Evolutionary conservation across 208 protist species (phyloP), one percentile per base, ranked within the genome.

Genomic region (Crithidia sp.): DNA sequence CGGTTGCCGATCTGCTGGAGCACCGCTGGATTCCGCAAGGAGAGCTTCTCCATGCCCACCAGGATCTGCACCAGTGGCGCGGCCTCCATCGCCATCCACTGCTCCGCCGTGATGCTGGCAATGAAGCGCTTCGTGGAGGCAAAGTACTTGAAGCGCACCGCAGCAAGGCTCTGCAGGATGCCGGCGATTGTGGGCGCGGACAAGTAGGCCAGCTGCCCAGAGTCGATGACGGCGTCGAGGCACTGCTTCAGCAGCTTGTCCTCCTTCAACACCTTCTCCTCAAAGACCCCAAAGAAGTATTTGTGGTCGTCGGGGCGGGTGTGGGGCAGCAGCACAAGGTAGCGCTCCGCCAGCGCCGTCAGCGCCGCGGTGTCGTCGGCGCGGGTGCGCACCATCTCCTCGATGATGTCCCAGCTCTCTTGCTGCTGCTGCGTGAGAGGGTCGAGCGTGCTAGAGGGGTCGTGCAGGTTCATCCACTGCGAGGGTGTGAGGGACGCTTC

Each of bases 211-310:
- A 88, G 76, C 65, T 79, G 69, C 36, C 85, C 84, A 8, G 64
- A 76, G n/a, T 80, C 70, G 6, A 85, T 59, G n/a, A 96, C 53
- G 47, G 77, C 61, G 61, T 90, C 79, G 10, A 96, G 77, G 67
- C 88, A 90, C 69, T 79, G 63, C 72, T 88, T 86, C 47, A 96
- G 81, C 59, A 95, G 45, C 71, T 86, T 83, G 75, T 96, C 92
- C 50, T 93, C 78, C 80, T 96, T 96, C 10, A 95, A 63, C 66
- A 93, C 90, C 70, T 96, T 96, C 10, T 94, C 88, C 53, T 86
- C 88, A 71, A 84, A 96, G 36, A 93, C 82, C 49, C 74, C 90
- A 72, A 96, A 96, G 61, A 96, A 95, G 69, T 87, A 87, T 64
- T 90, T 92, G 72, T 88, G 86, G 64, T 96, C 92, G 79, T 95